Conservation (phyloP, 2,329 filamentous ascomycete species). For the Fusarium nelsonii region DNA sequence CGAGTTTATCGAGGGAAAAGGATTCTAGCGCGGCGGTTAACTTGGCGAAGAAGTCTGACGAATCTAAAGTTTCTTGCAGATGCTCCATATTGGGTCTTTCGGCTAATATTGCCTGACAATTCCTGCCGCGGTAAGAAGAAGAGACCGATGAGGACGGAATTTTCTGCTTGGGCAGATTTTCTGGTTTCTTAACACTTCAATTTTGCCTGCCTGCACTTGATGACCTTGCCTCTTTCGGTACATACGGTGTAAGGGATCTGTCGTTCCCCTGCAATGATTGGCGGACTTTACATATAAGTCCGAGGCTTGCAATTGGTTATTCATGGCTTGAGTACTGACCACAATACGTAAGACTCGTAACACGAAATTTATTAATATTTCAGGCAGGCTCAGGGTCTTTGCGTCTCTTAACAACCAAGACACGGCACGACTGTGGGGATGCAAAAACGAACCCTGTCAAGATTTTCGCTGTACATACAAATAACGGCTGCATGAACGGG, state of each 20-base stretch:
- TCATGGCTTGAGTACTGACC: not conserved
- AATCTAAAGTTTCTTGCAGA: not conserved
- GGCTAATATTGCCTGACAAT: not conserved
- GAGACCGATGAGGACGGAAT: not conserved
- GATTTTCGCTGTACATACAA: too few species aligned
- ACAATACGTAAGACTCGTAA: not conserved
- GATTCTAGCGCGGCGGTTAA: not conserved
- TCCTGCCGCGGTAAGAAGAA: not conserved
- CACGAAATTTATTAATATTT: not conserved
- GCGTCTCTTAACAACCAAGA: not conserved
- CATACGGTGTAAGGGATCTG: too few species aligned
- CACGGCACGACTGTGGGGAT: not conserved
- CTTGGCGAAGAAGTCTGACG: not conserved
- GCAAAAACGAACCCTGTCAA: too few species aligned
- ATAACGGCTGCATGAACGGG: not conserved
- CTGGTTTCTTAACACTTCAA: not conserved
- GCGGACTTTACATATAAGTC: not conserved
- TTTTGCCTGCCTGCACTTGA: not conserved
- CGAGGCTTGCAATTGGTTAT: not conserved
- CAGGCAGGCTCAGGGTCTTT: not conserved
- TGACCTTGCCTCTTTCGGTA: not conserved
- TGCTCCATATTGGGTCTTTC: not conserved
- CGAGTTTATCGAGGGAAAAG: not conserved
- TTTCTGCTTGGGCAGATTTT: slow-evolving; percentile 1
- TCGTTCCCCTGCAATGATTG: not conserved